Evolutionary conservation across 306 rosid genomes (phyloP).

Genomic region (Citrullus colocynthis): DNA sequence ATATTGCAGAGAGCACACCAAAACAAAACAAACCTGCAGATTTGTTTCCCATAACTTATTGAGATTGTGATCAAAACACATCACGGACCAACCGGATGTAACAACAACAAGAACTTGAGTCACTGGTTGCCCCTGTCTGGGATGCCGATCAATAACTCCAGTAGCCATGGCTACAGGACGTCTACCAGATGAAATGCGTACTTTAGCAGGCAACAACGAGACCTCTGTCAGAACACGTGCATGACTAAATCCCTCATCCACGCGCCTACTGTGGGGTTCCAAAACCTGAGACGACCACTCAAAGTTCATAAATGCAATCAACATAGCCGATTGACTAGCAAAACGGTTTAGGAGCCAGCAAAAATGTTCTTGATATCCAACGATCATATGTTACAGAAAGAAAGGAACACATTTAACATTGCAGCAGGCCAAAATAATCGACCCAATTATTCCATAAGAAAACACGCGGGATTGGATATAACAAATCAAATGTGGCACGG

Average conservation of each 20-base stretch:
- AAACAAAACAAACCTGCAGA: constrained; percentile 54
- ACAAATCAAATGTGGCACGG: background rate
- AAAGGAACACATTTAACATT: background rate
- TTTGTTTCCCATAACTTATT: constrained; percentile 81
- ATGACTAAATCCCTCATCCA: constrained; percentile 83
- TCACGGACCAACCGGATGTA: constrained; percentile 90
- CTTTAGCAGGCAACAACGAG: constrained; percentile 83
- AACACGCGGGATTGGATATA: background rate
- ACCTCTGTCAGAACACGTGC: constrained; percentile 69
- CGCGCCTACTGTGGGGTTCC: constrained; percentile 84
- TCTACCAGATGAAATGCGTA: constrained; percentile 76
- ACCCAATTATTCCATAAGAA: background rate
- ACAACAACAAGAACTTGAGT: constrained; percentile 89
- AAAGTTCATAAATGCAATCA: background rate
- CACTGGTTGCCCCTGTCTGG: constrained; percentile 48
- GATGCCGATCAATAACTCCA: constrained; percentile 54
- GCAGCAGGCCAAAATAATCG: background rate
- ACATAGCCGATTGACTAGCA: background rate
- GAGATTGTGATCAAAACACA: constrained; percentile 96
- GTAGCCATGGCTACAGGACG: constrained; percentile 95
- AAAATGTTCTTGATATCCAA: background rate
- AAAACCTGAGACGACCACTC: constrained; percentile 38
- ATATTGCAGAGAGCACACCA: background rate
- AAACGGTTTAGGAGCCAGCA: background rate
- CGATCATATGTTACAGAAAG: background rate